Evolutionary conservation across 345 rosid genomes (phyloP).

Genomic region (Cardiospermum halicacabum): DNA sequence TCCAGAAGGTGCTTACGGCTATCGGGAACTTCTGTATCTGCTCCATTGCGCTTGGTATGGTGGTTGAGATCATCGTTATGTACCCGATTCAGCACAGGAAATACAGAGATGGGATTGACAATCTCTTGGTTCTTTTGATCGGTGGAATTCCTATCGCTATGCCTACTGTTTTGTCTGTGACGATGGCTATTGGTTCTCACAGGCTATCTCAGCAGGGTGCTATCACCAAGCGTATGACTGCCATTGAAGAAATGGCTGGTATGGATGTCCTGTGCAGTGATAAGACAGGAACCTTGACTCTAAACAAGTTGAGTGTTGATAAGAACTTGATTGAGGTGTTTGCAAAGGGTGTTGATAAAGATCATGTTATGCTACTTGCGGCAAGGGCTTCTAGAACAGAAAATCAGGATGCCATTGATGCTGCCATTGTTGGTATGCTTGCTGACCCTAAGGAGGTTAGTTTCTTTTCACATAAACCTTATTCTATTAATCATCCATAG

Average conservation of each 20-base stretch:
- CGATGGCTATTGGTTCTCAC: conserved; percentile 92
- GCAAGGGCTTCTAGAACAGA: conserved; percentile 85
- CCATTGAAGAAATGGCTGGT: conserved; percentile 91
- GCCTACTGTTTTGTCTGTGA: conserved; percentile 80
- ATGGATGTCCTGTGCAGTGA: conserved; percentile 93
- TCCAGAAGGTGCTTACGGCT: conserved; percentile 73
- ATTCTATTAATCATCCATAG: not conserved
- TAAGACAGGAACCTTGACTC: conserved; percentile 79
- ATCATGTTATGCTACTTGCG: conserved; percentile 58
- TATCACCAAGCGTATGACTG: conserved; percentile 89
- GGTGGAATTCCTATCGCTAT: conserved; percentile 94
- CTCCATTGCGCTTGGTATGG: conserved; percentile 64
- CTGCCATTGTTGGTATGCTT: conserved; percentile 82
- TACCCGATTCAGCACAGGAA: conserved; percentile 66
- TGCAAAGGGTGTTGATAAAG: conserved; percentile 58
- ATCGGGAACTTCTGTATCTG: conserved; percentile 89
- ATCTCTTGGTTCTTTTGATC: conserved; percentile 77
- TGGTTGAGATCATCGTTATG: conserved; percentile 72
- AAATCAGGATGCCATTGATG: conserved; percentile 91
- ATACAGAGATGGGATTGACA: conserved; percentile 75
- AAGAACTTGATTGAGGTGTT: conserved; percentile 69
- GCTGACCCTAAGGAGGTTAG: conserved; percentile 79
- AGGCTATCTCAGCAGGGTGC: conserved; percentile 74
- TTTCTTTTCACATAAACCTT: not conserved
- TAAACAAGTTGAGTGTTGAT: conserved; percentile 79